Conservation (phyloP, 345 rosid genomes). For the Eucalyptus sp. region DNA sequence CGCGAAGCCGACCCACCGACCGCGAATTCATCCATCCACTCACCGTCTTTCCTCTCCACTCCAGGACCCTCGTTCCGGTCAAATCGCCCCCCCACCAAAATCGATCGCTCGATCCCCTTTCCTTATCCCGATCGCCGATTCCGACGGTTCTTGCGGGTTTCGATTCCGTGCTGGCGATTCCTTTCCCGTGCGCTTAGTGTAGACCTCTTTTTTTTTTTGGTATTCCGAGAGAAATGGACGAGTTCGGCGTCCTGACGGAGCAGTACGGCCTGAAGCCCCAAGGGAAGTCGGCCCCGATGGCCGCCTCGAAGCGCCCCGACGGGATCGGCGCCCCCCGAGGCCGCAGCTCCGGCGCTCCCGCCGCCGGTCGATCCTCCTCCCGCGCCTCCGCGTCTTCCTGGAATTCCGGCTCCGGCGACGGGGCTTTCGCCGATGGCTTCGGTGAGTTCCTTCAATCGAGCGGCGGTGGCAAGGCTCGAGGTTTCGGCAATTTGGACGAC, state of each 20-base stretch:
- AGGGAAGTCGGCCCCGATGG: conserved; percentile 87
- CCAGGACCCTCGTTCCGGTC: too few species aligned
- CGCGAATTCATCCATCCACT: background rate
- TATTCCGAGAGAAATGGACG: conserved; percentile 37
- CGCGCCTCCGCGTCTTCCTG: background rate
- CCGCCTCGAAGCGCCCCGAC: conserved; percentile 36
- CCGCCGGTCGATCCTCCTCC: conserved; percentile 1
- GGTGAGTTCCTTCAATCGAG: conserved; percentile 11
- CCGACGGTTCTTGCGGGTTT: background rate
- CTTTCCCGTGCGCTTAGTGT: background rate
- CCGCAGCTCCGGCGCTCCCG: conserved; percentile 6
- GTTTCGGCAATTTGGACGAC: conserved; percentile 19
- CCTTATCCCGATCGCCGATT: background rate
- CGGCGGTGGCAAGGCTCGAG: conserved; percentile 1
- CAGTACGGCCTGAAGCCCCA: conserved; percentile 73
- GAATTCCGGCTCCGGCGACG: conserved; percentile 15
- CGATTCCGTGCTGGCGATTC: background rate
- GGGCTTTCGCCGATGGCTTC: conserved; percentile 12
- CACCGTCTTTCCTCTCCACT: background rate
- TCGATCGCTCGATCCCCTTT: background rate
- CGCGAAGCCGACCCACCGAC: background rate
- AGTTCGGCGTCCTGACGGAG: conserved; percentile 77
- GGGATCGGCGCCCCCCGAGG: background rate
- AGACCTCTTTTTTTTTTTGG: background rate
- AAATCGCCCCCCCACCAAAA: background rate